These are phyloP conservation scores for Narthecium ossifragum DNA, from an alignment of 106 monocot genomes.

Conservation along the genomic window DNA sequence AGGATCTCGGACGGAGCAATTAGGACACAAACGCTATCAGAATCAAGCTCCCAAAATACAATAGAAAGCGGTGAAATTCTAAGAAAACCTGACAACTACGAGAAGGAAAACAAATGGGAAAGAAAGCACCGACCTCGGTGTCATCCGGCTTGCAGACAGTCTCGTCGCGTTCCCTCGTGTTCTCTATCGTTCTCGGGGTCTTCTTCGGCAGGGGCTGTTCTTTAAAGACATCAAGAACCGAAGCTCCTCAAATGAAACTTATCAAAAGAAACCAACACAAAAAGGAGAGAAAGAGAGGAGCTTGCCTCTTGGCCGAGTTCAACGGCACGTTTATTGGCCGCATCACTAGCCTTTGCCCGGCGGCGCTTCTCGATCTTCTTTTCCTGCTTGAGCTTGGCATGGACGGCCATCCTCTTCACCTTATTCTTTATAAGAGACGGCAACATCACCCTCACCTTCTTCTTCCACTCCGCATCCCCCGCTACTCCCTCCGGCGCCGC, in stretches of 20 bases:
- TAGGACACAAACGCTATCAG: neutral
- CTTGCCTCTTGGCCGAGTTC: slow-evolving; percentile 80
- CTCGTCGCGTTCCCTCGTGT: slow-evolving; percentile 71
- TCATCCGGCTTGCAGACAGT: slow-evolving; percentile 54
- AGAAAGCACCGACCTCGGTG: slow-evolving; percentile 36
- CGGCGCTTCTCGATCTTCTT: slow-evolving; percentile 70
- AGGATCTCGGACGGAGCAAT: too few species aligned
- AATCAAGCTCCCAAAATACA: neutral
- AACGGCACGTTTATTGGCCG: slow-evolving; percentile 50
- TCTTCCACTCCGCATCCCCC: slow-evolving; percentile 1
- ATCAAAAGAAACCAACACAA: neutral
- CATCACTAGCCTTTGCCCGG: slow-evolving; percentile 46
- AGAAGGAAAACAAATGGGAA: neutral
- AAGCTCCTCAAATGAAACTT: neutral
- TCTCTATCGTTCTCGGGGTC: slow-evolving; percentile 67
- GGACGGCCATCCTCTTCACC: slow-evolving; percentile 66
- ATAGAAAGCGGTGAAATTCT: neutral
- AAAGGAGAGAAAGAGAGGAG: neutral
- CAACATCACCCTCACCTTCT: slow-evolving; percentile 20
- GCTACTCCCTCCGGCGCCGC: neutral
- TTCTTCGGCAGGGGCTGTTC: slow-evolving; percentile 41
- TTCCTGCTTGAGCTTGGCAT: slow-evolving; percentile 81
- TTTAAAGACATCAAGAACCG: neutral
- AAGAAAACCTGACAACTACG: neutral
- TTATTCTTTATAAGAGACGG: slow-evolving; percentile 89